Evolutionary conservation across 331 rosid genomes (phyloP), one percentile per base, ranked within the genome.

Genomic region (Cydonia oblonga): DNA sequence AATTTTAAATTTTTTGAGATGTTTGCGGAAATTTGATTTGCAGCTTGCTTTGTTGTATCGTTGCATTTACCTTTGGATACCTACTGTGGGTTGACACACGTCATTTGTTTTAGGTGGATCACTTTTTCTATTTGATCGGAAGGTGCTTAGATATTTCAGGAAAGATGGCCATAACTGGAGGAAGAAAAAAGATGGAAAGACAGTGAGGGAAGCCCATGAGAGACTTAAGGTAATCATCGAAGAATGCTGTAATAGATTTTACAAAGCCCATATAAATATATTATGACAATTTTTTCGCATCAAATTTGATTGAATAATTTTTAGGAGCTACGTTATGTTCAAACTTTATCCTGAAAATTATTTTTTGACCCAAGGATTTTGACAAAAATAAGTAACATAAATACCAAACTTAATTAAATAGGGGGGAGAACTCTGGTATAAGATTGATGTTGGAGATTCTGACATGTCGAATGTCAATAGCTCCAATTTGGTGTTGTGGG

Each of bases 151-250:
- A 81, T 86, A 90, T 87, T 93, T 93, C 70, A 86, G 98, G 80
- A 93, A 90, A 57, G 96, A 93, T 83, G 97, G 97, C 20, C 96
- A 93, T 82, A 90, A 82, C 69, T 93, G 97, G 98, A 88, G 96
- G 84, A 93, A 90, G 96, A 93, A 93, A 82, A 92, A 86, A 69
- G 96, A 90, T 84, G 98, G 96, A 59, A 92, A 92, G 82, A 87
- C 93, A 6, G 87, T 92, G 54, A 88, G 85, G 87, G 98, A 93
- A 84, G 98, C 97, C 72, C 98, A 93, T 62, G 97, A 93, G 80
- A 87, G 88, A 74, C 96, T 90, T 32, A 93, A 93, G 98, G 96
- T 93, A 78, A 82, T 66, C 35, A 54, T 76, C 54, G 7, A 24
- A 35, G 46, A 8, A 2, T 69, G 42, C 52, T 78, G 33, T 42